Base-by-base conservation (phyloP, 208 protist species). In the Acanthamoeba polyphaga region DNA sequence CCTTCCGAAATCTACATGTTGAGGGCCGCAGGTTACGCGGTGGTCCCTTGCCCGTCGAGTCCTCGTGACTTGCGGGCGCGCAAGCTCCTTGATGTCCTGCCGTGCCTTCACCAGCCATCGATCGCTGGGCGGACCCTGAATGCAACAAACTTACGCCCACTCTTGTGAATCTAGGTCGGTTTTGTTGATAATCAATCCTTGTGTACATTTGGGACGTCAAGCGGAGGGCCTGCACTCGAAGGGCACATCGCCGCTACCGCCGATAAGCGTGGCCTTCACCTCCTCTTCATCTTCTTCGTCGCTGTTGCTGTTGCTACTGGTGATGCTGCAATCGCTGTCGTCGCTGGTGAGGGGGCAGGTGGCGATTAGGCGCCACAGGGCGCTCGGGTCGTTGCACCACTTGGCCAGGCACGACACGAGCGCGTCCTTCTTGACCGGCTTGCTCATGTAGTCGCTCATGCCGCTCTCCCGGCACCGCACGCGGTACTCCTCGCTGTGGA, bases 361-460 rank as follows among this genome's bases (percentile, higher is more conserved):
- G 15, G 29, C 72, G 38, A 66, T 27, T 8, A 87, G 46, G 4
- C 22, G 46, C 22, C n/a, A 76, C 27, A 76, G 13, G 9, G 34
- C 24, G 34, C 38, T 80, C 6, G 15, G 15, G 13, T 80, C 29
- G 29, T 43, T 51, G 60, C 49, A 90, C 82, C 82, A 90, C 60
- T 68, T 60, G n/a, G 51, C 82, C 29, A 90, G 49, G 51, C 82
- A 90, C 13, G 51, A 68, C 27, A 70, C 32, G 13, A 90, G 49
- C 17, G 55, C 55, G 55, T 90, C 82, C 49, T 90, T 90, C 55
- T 49, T 68, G 32, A 90, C 15, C n/a, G 82, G 82, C 82, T 90
- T 90, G 51, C 55, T 66, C 49, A 90, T 49, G 51, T 90, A 90
- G 38, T 90, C 82, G 60, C 64, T 27, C 82, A 90, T 90, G 13